Evolutionary conservation across 2,329 filamentous ascomycete species (phyloP), one percentile per base, ranked within the genome.

Genomic region (Periconia digitata): DNA sequence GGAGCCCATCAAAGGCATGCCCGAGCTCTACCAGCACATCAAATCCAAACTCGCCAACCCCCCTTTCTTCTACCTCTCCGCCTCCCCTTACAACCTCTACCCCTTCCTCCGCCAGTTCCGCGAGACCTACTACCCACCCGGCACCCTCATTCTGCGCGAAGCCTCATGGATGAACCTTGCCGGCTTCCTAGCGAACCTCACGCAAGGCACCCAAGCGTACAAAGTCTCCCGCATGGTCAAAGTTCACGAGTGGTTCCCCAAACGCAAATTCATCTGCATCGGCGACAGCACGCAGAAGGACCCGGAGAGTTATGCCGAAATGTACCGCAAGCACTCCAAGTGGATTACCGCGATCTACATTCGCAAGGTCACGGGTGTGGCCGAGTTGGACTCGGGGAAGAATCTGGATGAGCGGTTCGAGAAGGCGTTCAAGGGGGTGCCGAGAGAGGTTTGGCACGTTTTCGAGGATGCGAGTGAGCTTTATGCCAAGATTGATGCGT

Each of bases 61-160:
- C 1, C 82, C 90, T 0, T 96, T 89, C 80, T 96, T 95, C 76
- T 97, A 97, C 71, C 81, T 97, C 40, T 95, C 90, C 0, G 92
- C 92, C 0, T 95, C 91, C 0, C 92, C 92, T 0, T 96, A 96
- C 76, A 96, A 95, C 60, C 81, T 97, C 8, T 96, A 96, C 65
- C 87, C 89, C 0, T 94, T 96, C 72, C 79, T 97, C 20, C 85
- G 81, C 47, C 70, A 79, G 1, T 97, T 97, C 72, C 79, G 90
- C 29, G 74, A 85, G 45, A 67, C 78, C 1, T 74, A 87, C 70
- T 97, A 86, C 65, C 89, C 87, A 0, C 80, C 80, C 2, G 92
- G 92, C 10, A 90, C 90, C 20, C 79, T 96, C 53, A 83, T 96
- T 29, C 80, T 97, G 6, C 86, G 92, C 34, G 90, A 96, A 62